These are phyloP conservation scores for Tetrahymena malaccensis DNA, from an alignment of 73 alveolate species.

Conservation along the genomic window DNA sequence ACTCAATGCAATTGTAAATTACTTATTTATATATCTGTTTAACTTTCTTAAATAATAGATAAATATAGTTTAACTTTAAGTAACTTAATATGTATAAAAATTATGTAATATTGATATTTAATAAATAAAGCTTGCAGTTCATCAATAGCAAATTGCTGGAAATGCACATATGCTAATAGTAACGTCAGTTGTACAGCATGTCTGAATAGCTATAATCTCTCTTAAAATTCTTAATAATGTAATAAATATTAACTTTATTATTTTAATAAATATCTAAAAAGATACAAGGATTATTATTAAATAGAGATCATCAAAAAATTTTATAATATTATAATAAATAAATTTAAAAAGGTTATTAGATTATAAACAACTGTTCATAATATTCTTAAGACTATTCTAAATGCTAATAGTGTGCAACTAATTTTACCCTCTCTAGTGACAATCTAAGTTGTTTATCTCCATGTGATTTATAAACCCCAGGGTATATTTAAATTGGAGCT, in stretches of 20 bases:
- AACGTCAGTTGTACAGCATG: background rate
- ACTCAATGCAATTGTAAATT: background rate
- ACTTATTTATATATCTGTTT: too few species aligned
- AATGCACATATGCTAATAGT: background rate
- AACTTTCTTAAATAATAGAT: too few species aligned
- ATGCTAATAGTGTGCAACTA: background rate
- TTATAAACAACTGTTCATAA: background rate
- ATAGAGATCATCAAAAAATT: too few species aligned
- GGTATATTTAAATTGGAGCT: background rate
- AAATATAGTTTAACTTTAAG: too few species aligned
- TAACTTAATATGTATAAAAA: too few species aligned
- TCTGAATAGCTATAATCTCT: background rate
- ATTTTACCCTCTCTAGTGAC: background rate
- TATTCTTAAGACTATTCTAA: background rate
- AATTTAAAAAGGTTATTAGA: background rate
- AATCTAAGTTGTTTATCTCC: background rate
- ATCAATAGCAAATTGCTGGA: background rate
- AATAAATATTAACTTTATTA: background rate
- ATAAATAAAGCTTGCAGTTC: background rate
- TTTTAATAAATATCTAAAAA: too few species aligned
- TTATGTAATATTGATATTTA: background rate
- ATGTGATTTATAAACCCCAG: background rate
- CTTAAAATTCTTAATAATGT: background rate
- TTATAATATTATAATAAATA: too few species aligned
- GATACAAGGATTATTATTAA: background rate